phyloP scores from a whole-genome alignment of 2,329 filamentous ascomycete species.

The Decorospora gaudefroyi region DNA sequence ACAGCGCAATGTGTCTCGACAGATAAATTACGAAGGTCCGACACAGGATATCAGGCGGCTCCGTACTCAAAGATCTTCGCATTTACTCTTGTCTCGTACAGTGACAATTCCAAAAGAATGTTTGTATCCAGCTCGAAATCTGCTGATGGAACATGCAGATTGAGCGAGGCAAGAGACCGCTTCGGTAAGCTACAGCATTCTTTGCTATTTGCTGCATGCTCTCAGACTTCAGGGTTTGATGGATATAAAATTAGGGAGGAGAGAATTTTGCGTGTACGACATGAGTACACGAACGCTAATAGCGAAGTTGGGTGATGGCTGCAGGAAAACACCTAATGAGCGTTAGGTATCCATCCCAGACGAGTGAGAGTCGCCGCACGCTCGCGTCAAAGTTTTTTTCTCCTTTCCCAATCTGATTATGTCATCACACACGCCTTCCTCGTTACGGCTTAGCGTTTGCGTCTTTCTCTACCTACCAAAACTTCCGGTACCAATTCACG shows the following conservation, averaged over 20 bases:
- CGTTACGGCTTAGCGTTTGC: not conserved
- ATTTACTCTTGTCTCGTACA: conserved; percentile 48
- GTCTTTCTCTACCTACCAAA: not conserved
- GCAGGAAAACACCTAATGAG: no score
- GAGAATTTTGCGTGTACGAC: not conserved
- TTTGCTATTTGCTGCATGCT: no score
- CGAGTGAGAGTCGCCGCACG: not conserved
- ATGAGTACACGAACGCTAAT: not conserved
- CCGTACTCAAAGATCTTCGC: conserved; percentile 51
- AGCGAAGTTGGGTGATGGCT: not conserved
- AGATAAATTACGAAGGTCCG: conserved; percentile 48
- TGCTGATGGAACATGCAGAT: conserved; percentile 38
- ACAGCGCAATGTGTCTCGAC: conserved; percentile 44
- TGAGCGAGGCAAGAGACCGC: conserved; percentile 49
- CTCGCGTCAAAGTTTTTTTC: conserved; percentile 10
- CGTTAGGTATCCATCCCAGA: no score
- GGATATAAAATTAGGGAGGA: not conserved
- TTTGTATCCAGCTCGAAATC: conserved; percentile 48
- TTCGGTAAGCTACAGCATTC: not conserved
- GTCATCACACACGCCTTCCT: not conserved
- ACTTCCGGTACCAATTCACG: conserved; percentile 8
- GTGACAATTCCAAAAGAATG: conserved; percentile 1
- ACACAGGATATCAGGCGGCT: conserved; percentile 37
- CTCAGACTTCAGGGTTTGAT: not conserved
- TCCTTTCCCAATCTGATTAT: conserved; percentile 10